A percentile compares a stretch with the other conserved stretches of the same genome.
Evolutionary conservation across 1,139 yeast species (phyloP).

Genomic region (Yarrowia galli): DNA sequence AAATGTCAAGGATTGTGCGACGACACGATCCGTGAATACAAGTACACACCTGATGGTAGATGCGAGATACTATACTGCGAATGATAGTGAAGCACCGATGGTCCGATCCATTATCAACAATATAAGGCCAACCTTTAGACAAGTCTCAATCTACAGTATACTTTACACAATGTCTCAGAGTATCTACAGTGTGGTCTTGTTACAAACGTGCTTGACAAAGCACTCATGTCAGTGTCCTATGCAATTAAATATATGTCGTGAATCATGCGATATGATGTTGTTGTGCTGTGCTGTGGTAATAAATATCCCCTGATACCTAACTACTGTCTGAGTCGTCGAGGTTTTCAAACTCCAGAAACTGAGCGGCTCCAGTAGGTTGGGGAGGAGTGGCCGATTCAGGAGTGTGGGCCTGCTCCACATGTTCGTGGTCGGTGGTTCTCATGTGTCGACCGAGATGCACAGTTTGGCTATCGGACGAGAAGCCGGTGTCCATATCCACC

Average conservation of each 20-base stretch:
- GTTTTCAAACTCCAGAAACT: constrained; percentile 29
- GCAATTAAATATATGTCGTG: constrained; percentile 14
- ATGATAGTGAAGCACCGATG: too few species aligned
- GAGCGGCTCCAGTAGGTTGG: constrained; percentile 18
- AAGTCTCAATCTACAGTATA: too few species aligned
- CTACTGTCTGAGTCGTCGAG: constrained; percentile 26
- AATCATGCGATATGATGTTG: background rate
- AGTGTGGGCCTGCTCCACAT: constrained; percentile 8
- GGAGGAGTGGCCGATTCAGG: background rate
- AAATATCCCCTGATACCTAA: constrained; percentile 12
- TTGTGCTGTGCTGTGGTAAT: background rate
- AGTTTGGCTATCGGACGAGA: constrained; percentile 20
- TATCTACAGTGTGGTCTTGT: too few species aligned
- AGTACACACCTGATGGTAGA: too few species aligned
- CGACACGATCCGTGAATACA: too few species aligned
- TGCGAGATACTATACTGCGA: too few species aligned
- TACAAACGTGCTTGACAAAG: too few species aligned
- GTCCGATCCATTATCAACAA: too few species aligned
- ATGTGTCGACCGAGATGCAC: background rate
- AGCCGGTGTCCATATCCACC: constrained; percentile 7
- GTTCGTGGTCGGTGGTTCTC: constrained; percentile 1
- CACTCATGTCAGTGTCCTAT: background rate
- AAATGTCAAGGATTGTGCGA: too few species aligned
- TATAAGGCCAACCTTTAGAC: too few species aligned
- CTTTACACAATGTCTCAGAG: too few species aligned